A percentile compares a stretch with the other conserved stretches of the same genome.
Conservation (phyloP, 73 alveolate species). For the Paramecium octaurelia region DNA sequence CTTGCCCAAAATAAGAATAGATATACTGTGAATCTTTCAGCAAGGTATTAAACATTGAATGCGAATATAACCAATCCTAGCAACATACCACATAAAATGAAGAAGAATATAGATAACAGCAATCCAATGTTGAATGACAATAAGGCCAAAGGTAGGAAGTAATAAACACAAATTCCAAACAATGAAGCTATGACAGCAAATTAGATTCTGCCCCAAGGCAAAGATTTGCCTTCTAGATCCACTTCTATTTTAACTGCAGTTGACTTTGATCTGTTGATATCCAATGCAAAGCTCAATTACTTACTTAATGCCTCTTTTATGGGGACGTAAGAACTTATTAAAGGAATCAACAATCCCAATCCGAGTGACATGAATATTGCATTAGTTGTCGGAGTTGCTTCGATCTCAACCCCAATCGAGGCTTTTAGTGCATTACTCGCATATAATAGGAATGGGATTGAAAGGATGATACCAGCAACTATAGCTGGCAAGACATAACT, state of each 20-base stretch:
- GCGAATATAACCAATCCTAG: conserved; percentile 92
- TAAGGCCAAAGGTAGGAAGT: conserved; percentile 92
- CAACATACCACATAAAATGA: conserved; percentile 90
- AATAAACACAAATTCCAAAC: conserved; percentile 94
- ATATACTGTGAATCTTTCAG: conserved; percentile 77
- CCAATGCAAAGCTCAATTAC: conserved; percentile 75
- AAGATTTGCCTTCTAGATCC: conserved; percentile 34
- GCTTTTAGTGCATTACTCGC: conserved; percentile 42
- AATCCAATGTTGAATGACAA: conserved; percentile 83
- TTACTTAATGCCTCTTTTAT: conserved; percentile 65
- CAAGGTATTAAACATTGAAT: conserved; percentile 76
- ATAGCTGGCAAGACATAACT: conserved; percentile 87
- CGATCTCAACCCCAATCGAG: conserved; percentile 67
- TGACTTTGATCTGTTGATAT: conserved; percentile 69
- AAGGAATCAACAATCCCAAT: conserved; percentile 78
- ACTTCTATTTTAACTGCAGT: conserved; percentile 67
- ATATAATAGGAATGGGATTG: conserved; percentile 60
- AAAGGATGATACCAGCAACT: conserved; percentile 67
- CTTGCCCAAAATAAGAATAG: conserved; percentile 82
- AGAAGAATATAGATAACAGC: conserved; percentile 88
- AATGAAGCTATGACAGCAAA: conserved; percentile 91
- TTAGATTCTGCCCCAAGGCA: conserved; percentile 54
- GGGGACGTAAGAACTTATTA: conserved; percentile 72
- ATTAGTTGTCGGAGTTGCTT: conserved; percentile 65
- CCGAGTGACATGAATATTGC: conserved; percentile 68